Conservation (phyloP, 179 eudicot species). For the Spinacia oleracea region DNA sequence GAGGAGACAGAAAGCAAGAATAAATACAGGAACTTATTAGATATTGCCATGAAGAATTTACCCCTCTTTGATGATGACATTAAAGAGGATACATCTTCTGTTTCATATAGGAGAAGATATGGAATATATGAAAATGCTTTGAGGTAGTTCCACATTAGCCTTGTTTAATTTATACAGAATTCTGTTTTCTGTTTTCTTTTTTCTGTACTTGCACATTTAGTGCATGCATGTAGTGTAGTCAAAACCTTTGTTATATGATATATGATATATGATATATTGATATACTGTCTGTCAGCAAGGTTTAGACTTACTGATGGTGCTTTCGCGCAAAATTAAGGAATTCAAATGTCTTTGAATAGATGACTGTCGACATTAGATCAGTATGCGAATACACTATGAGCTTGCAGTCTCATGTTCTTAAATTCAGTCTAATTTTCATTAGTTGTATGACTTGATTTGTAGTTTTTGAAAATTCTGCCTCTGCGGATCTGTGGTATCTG, state of each 20-base stretch:
- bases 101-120: neutral
- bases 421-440: neutral
- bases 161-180: neutral
- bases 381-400: neutral
- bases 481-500: too few relatives aligned
- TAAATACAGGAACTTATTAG: neutral
- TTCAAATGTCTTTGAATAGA: too few relatives aligned
- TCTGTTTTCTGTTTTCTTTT: neutral
- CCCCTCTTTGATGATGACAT: slow-evolving; percentile 3
- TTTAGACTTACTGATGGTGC: neutral
- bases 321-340: neutral
- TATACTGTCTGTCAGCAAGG: neutral
- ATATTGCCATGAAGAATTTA: neutral
- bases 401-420: too few relatives aligned
- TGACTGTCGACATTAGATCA: too few relatives aligned
- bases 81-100: neutral
- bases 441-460: neutral
- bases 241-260: too few relatives aligned
- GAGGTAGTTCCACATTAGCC: neutral
- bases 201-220: too few relatives aligned
- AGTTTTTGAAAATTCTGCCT: too few relatives aligned
- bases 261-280: too few relatives aligned
- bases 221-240: too few relatives aligned
- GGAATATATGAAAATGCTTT: neutral
- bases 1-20: neutral